Conservation (phyloP, 176 grass and related monocot genomes). For the Tuctoria greenei region DNA sequence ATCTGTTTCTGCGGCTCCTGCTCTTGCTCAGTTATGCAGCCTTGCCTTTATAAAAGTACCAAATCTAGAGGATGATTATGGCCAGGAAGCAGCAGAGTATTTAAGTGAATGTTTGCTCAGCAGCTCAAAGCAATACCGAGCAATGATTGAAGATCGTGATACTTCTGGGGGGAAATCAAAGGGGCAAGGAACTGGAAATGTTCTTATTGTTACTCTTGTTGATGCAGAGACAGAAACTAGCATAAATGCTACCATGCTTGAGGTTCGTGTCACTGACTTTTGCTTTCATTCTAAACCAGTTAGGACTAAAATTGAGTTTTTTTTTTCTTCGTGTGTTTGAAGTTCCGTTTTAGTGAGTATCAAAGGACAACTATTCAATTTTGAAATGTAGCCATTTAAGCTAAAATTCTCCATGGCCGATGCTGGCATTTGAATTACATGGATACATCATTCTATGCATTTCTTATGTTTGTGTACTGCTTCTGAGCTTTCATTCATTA, state of each 20-base stretch:
- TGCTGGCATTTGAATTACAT: too few relatives aligned
- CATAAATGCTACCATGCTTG: conserved; percentile 1
- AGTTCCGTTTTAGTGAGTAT: not conserved
- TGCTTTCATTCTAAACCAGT: too few relatives aligned
- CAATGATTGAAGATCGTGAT: conserved; percentile 52
- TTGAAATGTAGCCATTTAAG: too few relatives aligned
- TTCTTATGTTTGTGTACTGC: not conserved
- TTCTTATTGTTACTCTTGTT: not conserved
- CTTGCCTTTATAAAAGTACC: conserved; percentile 60
- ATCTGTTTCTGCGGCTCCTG: conserved; percentile 37
- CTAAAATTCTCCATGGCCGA: too few relatives aligned
- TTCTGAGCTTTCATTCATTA: not conserved
- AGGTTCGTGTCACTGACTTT: not conserved
- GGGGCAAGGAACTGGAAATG: conserved; percentile 50
- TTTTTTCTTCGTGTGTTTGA: not conserved
- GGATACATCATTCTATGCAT: not conserved
- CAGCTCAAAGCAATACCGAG: conserved; percentile 42
- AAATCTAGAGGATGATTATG: conserved; percentile 45
- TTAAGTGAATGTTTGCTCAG: conserved; percentile 43
- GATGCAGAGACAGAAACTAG: not conserved
- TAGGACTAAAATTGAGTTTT: too few relatives aligned
- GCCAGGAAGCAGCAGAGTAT: conserved; percentile 48
- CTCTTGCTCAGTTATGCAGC: conserved; percentile 48
- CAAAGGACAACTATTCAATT: not conserved
- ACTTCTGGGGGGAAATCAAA: conserved; percentile 38